Base-by-base conservation (phyloP, 2,329 filamentous ascomycete genomes). In the Lasiodiplodia gonubiensis region DNA sequence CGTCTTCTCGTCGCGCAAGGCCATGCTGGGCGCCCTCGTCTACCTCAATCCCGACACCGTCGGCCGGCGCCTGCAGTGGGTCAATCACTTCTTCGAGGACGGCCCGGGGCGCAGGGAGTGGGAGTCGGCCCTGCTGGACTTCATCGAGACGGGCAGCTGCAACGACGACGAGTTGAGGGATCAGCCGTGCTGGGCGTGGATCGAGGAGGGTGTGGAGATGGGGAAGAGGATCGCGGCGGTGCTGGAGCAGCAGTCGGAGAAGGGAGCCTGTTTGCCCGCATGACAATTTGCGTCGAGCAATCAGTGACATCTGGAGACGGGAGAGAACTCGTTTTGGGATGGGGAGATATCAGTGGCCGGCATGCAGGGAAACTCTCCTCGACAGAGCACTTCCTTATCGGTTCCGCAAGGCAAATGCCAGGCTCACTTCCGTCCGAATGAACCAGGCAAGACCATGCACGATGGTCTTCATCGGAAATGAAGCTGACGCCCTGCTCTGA, bases 101-200 rank as follows among this genome's bases (percentile, higher is more conserved):
- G 59, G 59, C 2, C 46, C 59, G 6, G 46, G 51, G 18, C 42
- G 59, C 11, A 46, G 46, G 46, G 59, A 63, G 39, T 63, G 59
- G 59, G 59, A 63, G 30, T 51, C 59, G 2, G 59, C 59, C 12
- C 21, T 63, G 12, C 18, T 63, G 59, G 59, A 63, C 21, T 63
- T 35, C 30, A 63, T 63, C 30, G 59, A 63, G 35, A 63, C 59
- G 18, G 59, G 59, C 10, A 63, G 59, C 46, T 63, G 59, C n/a
- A 63, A 63, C 8, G 59, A 63, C 11, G 59, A 63, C 16, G 30
- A 46, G 8, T 16, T 63, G 42, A 35, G 59, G 12, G 59, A 63
- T n/a, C 49, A 63, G 33, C 46, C 27, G 11, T 63, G 59, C 27
- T 63, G 59, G 59, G 25, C 27, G 18, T 63, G 59, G 59, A 52